These are phyloP conservation scores for Solanum commersonii DNA, from an alignment of 257 asterid species.

Conservation along the genomic window DNA sequence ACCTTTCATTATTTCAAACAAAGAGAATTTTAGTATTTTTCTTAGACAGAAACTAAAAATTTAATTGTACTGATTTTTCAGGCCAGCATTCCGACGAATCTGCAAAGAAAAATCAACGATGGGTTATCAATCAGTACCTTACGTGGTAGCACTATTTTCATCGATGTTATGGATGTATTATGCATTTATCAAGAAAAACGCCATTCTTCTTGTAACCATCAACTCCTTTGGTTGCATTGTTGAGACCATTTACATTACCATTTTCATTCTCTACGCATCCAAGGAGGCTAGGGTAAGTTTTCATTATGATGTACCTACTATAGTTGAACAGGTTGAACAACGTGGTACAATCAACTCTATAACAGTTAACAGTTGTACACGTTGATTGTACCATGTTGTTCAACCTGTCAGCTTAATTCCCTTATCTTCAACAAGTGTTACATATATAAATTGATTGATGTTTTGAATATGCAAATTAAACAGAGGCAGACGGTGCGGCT, in stretches of 20 bases:
- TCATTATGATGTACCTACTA: no score
- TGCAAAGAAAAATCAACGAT: slow-evolving; percentile 55
- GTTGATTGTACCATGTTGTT: neutral
- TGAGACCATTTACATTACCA: slow-evolving; percentile 42
- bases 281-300: slow-evolving; percentile 34
- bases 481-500: slow-evolving; percentile 30
- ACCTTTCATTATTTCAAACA: neutral
- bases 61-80: slow-evolving; percentile 5
- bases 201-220: slow-evolving; percentile 50
- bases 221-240: slow-evolving; percentile 57
- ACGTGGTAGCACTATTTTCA: slow-evolving; percentile 58
- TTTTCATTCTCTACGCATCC: slow-evolving; percentile 44
- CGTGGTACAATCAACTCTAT: neutral
- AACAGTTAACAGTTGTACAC: neutral
- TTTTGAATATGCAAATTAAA: neutral
- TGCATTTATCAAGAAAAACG: slow-evolving; percentile 41
- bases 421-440: neutral
- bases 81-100: slow-evolving; percentile 56
- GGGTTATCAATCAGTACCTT: slow-evolving; percentile 60
- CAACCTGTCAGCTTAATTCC: neutral
- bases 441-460: neutral
- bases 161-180: slow-evolving; percentile 75
- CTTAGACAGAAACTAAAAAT: neutral
- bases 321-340: neutral
- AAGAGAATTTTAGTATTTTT: neutral